These are phyloP conservation scores for Annulohypoxylon stygium DNA, from an alignment of 495 filamentous ascomycete species.

Conservation along the genomic window DNA sequence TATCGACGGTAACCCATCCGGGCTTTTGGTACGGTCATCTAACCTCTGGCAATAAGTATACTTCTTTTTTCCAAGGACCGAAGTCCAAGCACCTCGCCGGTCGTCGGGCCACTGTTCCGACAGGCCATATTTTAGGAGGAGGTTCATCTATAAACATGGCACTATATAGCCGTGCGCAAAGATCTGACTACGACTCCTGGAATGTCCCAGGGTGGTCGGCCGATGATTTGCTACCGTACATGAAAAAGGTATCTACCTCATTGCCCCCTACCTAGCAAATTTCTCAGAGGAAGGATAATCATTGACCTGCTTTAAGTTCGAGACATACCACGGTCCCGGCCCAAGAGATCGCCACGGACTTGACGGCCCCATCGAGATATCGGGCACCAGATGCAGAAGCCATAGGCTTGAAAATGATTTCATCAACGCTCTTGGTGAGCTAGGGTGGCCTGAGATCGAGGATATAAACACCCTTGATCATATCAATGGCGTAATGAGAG, in stretches of 20 bases:
- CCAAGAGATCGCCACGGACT: slow-evolving; percentile 55
- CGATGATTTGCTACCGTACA: slow-evolving; percentile 61
- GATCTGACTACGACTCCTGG: slow-evolving; percentile 64
- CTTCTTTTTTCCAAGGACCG: slow-evolving; percentile 51
- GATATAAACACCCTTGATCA: slow-evolving; percentile 44
- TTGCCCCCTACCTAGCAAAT: not conserved
- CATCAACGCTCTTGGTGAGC: slow-evolving; percentile 53
- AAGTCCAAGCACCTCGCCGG: slow-evolving; percentile 58
- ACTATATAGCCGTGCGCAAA: slow-evolving; percentile 52
- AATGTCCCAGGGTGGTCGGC: slow-evolving; percentile 62
- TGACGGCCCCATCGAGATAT: slow-evolving; percentile 63
- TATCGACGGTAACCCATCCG: slow-evolving; percentile 60
- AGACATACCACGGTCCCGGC: slow-evolving; percentile 59
- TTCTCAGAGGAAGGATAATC: not conserved
- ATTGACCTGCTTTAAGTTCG: slow-evolving; percentile 46
- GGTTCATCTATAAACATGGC: slow-evolving; percentile 70
- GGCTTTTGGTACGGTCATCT: slow-evolving; percentile 54
- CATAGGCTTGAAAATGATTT: slow-evolving; percentile 52
- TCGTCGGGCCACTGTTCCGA: slow-evolving; percentile 57
- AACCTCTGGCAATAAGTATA: slow-evolving; percentile 47
- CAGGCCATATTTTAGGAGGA: slow-evolving; percentile 67
- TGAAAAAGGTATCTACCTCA: slow-evolving; percentile 60
- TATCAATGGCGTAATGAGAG: slow-evolving; percentile 39
- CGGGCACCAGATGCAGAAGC: slow-evolving; percentile 52
- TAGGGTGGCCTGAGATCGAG: slow-evolving; percentile 39